Conservation (phyloP, 2,329 filamentous ascomycete species). For the Trichoderma sp. region DNA sequence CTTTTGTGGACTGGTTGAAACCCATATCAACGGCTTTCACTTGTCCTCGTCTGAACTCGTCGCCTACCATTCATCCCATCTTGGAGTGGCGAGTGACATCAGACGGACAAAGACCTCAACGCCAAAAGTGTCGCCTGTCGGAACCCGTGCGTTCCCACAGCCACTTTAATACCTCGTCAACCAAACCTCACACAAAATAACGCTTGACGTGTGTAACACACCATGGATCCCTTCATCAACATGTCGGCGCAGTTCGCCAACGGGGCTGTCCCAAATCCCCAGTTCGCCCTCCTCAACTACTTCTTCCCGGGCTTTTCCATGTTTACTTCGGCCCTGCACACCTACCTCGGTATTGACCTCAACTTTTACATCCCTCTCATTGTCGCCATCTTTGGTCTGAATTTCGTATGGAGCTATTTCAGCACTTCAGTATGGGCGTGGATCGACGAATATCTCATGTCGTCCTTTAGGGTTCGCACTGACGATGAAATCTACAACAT, state of each 20-base stretch:
- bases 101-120: too few species aligned
- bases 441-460: conserved; percentile 57
- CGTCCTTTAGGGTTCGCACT: conserved; percentile 61
- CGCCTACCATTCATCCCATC: neutral
- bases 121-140: neutral
- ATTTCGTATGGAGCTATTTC: conserved; percentile 53
- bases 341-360: conserved; percentile 60
- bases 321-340: conserved; percentile 50
- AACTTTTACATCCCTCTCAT: conserved; percentile 60
- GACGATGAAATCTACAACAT: conserved; percentile 74
- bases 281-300: conserved; percentile 54
- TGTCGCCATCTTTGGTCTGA: conserved; percentile 47
- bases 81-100: neutral
- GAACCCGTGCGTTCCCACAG: neutral
- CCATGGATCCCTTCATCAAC: conserved; percentile 29
- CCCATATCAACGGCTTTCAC: neutral
- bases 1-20: neutral
- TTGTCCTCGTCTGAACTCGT: neutral
- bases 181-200: neutral
- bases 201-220: neutral
- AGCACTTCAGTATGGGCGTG: conserved; percentile 46
- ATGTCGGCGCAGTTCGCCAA: conserved; percentile 22
- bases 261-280: conserved; percentile 29
- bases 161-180: neutral
- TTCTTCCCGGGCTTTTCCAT: conserved; percentile 65